Evolutionary conservation across 2,329 filamentous ascomycete species (phyloP), one percentile per base, ranked within the genome.

Genomic region (Claviceps sp.): DNA sequence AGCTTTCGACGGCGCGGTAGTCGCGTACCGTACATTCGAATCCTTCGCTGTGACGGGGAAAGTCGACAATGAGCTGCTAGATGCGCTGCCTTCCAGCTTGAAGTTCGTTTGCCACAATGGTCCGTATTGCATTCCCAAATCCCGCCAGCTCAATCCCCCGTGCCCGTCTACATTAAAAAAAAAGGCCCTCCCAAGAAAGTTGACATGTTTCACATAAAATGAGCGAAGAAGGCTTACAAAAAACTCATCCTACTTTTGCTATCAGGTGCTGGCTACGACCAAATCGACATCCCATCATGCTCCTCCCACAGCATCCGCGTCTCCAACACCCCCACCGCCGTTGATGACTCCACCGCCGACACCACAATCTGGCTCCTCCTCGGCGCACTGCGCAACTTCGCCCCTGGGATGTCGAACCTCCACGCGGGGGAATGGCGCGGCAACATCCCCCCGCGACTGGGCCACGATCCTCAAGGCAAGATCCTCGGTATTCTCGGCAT

Each of bases 301-400:
- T 84, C 81, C 9, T 71, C 72, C 1, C 80, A 79, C 50, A 72
- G 72, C 24, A 76, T 94, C 57, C 75, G 72, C 43, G 85, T 95
- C 37, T 89, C 86, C 57, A 93, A 94, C 67, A 84, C 85, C 1
- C 89, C 87, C n/a, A 82, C 78, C 0, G 84, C 85, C 30, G 85
- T 89, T 44, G 83, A 93, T 65, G 85, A 93, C 64, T 81, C 87
- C 40, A 95, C 89, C 0, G 89, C 89, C 52, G 89, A 95, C 65
- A 76, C 82, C 7, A 85, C 78, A 61, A 82, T 94, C 63, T 95
- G 89, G 64, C 74, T 95, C 4, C 82, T 94, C 56, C 72, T 95
- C 47, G 89, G 88, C 16, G 85, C 87, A 8, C 72, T 95, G 54
- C 77, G 89, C 49, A 84, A 85, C 62, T 82, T 91, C 61, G 82